phyloP scores from a whole-genome alignment of 2,329 filamentous ascomycete species.

The Cadophora malorum region DNA sequence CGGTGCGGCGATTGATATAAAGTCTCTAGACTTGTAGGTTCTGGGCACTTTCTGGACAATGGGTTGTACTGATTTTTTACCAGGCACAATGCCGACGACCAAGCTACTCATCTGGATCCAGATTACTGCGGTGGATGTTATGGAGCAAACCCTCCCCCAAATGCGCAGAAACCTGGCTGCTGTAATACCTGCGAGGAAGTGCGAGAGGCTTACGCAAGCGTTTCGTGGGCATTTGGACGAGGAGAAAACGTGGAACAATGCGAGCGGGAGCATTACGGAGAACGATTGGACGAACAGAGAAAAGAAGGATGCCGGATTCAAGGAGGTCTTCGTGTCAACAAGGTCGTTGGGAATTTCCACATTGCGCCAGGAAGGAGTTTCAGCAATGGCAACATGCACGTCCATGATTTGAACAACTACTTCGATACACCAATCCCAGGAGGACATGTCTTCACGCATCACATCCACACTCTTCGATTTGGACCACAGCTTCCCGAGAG shows the following conservation, averaged over 20 bases:
- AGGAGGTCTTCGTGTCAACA: slow-evolving; percentile 92
- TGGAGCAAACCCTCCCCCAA: slow-evolving; percentile 76
- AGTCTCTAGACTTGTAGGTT: slow-evolving; percentile 70
- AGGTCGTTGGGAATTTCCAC: slow-evolving; percentile 98
- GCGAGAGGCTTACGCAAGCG: slow-evolving; percentile 86
- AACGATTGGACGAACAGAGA: slow-evolving; percentile 85
- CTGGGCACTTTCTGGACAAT: slow-evolving; percentile 29
- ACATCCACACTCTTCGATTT: slow-evolving; percentile 88
- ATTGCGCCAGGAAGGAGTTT: slow-evolving; percentile 95
- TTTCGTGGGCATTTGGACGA: slow-evolving; percentile 92
- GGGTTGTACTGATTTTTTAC: slow-evolving; percentile 25
- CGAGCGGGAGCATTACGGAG: slow-evolving; percentile 89
- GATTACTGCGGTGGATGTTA: slow-evolving; percentile 95
- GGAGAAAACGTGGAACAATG: slow-evolving; percentile 96
- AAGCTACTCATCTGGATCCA: slow-evolving; percentile 81
- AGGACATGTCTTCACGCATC: slow-evolving; percentile 87
- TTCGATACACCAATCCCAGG: slow-evolving; percentile 73
- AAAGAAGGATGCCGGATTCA: slow-evolving; percentile 94
- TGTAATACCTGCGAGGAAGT: slow-evolving; percentile 98
- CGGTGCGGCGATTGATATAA: slow-evolving; percentile 74
- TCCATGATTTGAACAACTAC: slow-evolving; percentile 97
- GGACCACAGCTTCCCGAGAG: slow-evolving; percentile 86
- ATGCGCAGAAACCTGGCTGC: slow-evolving; percentile 81
- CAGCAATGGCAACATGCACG: slow-evolving; percentile 95
- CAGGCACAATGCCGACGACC: slow-evolving; percentile 71